Percentiles rank a stretch among this genome's conserved stretches.
phyloP scores from a whole-genome alignment of 163 green algal genomes.

The Picocystis sp. region DNA sequence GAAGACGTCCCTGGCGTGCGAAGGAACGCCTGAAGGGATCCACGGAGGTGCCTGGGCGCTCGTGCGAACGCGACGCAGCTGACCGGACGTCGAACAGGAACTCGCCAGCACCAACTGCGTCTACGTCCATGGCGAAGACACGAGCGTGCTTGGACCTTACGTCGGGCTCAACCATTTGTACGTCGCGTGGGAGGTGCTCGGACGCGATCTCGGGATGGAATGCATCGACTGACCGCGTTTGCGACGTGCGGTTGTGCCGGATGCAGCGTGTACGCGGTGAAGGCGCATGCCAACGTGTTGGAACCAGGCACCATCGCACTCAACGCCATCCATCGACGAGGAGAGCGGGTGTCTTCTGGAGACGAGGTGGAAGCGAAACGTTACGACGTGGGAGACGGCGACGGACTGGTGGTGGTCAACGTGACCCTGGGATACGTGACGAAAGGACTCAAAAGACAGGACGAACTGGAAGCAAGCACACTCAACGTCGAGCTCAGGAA shows the following conservation, averaged over 20 bases:
- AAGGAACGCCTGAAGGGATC: too few relatives aligned
- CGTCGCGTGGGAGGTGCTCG: conserved; percentile 20
- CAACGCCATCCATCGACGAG: conserved; percentile 65
- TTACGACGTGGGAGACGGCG: conserved; percentile 22
- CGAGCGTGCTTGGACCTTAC: conserved; percentile 8
- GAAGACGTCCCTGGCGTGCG: too few relatives aligned
- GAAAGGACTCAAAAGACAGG: conserved; percentile 18
- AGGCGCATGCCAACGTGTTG: conserved; percentile 27
- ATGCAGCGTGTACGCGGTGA: conserved; percentile 45
- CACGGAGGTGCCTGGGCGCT: too few relatives aligned
- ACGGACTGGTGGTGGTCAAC: conserved; percentile 39
- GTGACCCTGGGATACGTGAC: conserved; percentile 36
- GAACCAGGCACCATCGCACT: conserved; percentile 44
- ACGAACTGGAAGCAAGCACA: conserved; percentile 35
- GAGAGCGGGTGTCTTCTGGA: conserved; percentile 37
- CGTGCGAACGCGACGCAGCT: not conserved
- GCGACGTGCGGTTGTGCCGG: not conserved
- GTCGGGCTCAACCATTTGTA: conserved; percentile 23
- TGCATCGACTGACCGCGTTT: conserved; percentile 24
- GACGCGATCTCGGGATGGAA: conserved; percentile 28
- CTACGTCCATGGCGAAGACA: conserved; percentile 27
- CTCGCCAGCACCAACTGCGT: conserved; percentile 47
- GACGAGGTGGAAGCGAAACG: conserved; percentile 30
- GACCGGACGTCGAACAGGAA: conserved; percentile 18
- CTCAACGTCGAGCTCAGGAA: conserved; percentile 43